Percentiles rank a stretch among this genome's conserved stretches.
Evolutionary conservation across 1,284 basidiomycete genomes (phyloP).

Genomic region (Tetrapyrgos nigripes): DNA sequence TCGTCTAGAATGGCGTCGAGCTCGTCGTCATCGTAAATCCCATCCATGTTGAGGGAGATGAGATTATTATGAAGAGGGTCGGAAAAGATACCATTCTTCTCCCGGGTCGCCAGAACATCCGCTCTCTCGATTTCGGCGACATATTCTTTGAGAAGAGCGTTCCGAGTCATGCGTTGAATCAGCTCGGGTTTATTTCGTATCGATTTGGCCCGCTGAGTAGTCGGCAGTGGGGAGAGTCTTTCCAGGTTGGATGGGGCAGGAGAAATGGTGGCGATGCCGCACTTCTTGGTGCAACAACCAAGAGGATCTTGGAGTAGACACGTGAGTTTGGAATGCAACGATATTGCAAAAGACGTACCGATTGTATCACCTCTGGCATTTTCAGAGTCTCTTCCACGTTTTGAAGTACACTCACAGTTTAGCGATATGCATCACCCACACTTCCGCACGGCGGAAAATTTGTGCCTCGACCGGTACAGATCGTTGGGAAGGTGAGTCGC

Average conservation of each 20-base stretch:
- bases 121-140: constrained; percentile 94
- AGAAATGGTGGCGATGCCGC: constrained; percentile 95
- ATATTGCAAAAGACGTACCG: too few species aligned
- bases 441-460: too few species aligned
- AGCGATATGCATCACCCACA: too few species aligned
- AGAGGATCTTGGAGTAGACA: constrained; percentile 98
- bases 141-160: constrained; percentile 94
- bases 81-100: constrained; percentile 95
- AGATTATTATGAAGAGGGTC: too few species aligned
- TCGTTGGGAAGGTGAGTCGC: too few species aligned
- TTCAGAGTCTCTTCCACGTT: too few species aligned
- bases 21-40: too few species aligned
- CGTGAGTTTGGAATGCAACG: constrained; percentile 97
- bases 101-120: constrained; percentile 88
- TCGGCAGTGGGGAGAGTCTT: constrained; percentile 97
- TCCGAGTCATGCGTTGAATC: constrained; percentile 94
- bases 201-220: constrained; percentile 94
- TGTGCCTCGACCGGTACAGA: too few species aligned
- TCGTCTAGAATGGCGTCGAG: too few species aligned
- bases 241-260: constrained; percentile 94
- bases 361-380: too few species aligned
- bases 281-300: constrained; percentile 98
- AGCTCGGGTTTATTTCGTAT: constrained; percentile 97
- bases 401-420: too few species aligned
- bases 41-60: too few species aligned